Percentiles rank a stretch among this genome's conserved stretches.
These are phyloP conservation scores for Cynara cardunculus DNA, from an alignment of 129 eudicot genomes.

Conservation along the genomic window DNA sequence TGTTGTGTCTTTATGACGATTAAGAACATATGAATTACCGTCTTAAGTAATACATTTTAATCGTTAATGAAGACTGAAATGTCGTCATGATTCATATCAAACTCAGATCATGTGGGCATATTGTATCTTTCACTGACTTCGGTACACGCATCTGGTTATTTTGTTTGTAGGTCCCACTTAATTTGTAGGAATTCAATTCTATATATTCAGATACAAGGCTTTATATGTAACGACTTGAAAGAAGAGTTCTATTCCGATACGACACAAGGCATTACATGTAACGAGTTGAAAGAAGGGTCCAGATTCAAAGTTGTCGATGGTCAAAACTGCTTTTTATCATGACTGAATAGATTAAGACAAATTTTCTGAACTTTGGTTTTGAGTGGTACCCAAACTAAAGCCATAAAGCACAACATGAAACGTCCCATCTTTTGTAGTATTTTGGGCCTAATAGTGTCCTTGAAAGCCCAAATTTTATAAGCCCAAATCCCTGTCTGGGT, in stretches of 20 bases:
- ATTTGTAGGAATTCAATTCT: too few relatives aligned
- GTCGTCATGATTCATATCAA: conserved; percentile 3
- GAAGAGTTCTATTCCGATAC: neutral
- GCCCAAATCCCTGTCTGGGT: too few relatives aligned
- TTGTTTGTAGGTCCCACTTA: too few relatives aligned
- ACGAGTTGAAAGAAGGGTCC: neutral
- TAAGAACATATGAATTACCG: neutral
- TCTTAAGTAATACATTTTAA: neutral
- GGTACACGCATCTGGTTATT: neutral
- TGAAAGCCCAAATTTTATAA: neutral
- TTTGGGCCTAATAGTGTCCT: neutral
- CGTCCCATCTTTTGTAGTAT: neutral
- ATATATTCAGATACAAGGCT: too few relatives aligned
- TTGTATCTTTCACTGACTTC: neutral
- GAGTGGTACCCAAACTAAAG: neutral
- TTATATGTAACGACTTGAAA: too few relatives aligned
- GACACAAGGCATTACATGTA: neutral
- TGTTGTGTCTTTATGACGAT: neutral
- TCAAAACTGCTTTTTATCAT: neutral
- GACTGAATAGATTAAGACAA: neutral
- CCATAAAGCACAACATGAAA: neutral
- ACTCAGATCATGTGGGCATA: neutral
- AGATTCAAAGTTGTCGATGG: neutral
- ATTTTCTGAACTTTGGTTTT: neutral
- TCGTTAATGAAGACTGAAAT: neutral